These are phyloP conservation scores for Phytophthora ramorum DNA, from an alignment of 352 stramenopile species.

Conservation along the genomic window DNA sequence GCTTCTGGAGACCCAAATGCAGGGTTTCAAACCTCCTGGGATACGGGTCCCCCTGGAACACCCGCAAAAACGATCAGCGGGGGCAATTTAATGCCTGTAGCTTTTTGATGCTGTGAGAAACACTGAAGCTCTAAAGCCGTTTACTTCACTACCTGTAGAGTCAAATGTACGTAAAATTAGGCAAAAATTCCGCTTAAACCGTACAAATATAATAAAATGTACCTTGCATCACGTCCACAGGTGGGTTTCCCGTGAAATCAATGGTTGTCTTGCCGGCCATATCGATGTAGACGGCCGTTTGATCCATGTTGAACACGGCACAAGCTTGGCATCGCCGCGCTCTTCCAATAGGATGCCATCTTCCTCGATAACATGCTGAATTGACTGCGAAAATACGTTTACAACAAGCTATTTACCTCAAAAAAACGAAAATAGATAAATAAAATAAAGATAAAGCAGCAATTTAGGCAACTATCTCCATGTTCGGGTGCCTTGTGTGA, in stretches of 20 bases:
- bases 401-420: slow-evolving; percentile 9
- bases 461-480: too few species aligned
- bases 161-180: background rate
- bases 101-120: slow-evolving; percentile 16
- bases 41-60: slow-evolving; percentile 5
- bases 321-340: background rate
- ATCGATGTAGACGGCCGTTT: slow-evolving; percentile 18
- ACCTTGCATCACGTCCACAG: slow-evolving; percentile 9
- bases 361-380: slow-evolving; percentile 17
- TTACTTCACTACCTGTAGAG: slow-evolving; percentile 14
- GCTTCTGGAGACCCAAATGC: background rate
- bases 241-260: slow-evolving; percentile 8
- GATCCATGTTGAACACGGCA: slow-evolving; percentile 19
- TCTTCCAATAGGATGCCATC: background rate
- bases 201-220: slow-evolving; percentile 1
- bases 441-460: too few species aligned
- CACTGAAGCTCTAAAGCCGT: slow-evolving; percentile 13
- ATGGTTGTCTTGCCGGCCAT: slow-evolving; percentile 21
- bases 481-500: slow-evolving; percentile 15
- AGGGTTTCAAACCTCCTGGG: slow-evolving; percentile 12
- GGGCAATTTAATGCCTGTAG: slow-evolving; percentile 5
- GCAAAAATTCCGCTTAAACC: background rate
- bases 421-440: too few species aligned
- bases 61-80: slow-evolving; percentile 14
- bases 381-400: slow-evolving; percentile 15